Percentiles rank a stretch among this genome's conserved stretches.
Evolutionary conservation across 148 eudicot species (phyloP).

Genomic region (Vaccinium corymbosum): DNA sequence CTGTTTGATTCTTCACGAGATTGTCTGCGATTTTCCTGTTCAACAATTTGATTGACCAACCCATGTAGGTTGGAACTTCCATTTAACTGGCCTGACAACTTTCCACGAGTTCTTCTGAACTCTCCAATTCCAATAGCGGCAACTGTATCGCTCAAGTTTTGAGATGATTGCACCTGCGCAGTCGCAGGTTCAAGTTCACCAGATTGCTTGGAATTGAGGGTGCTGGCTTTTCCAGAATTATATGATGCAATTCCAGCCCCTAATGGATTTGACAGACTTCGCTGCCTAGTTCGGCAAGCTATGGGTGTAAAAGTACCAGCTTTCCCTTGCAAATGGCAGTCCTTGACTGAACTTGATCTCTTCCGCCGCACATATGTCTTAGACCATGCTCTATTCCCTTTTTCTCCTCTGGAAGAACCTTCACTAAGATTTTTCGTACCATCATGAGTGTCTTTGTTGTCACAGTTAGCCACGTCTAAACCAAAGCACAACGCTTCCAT

Average conservation of each 20-base stretch:
- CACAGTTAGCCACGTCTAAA: slow-evolving; percentile 22
- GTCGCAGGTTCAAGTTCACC: slow-evolving; percentile 10
- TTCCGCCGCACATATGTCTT: slow-evolving; percentile 21
- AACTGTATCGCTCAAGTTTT: slow-evolving; percentile 9
- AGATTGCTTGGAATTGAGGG: slow-evolving; percentile 6
- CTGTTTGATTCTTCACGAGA: no score
- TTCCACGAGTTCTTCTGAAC: slow-evolving; percentile 24
- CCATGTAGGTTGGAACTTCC: slow-evolving; percentile 15
- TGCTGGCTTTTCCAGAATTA: slow-evolving; percentile 4
- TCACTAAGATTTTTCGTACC: slow-evolving; percentile 16
- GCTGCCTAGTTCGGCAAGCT: slow-evolving; percentile 46
- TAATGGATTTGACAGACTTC: slow-evolving; percentile 11
- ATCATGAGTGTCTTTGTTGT: slow-evolving; percentile 19
- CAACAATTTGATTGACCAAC: slow-evolving; percentile 17
- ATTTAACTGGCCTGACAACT: slow-evolving; percentile 15
- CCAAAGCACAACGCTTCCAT: slow-evolving; percentile 67
- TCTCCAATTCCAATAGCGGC: slow-evolving; percentile 22
- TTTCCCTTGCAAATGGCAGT: slow-evolving; percentile 20
- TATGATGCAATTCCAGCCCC: neutral
- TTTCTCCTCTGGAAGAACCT: slow-evolving; percentile 21
- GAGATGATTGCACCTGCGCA: slow-evolving; percentile 4
- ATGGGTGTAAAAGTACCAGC: slow-evolving; percentile 25
- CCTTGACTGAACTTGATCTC: slow-evolving; percentile 28
- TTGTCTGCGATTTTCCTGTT: neutral
- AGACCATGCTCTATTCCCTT: slow-evolving; percentile 16